Evolutionary conservation across 331 rosid genomes (phyloP), one percentile per base, ranked within the genome.

Genomic region (Malus hybrid): DNA sequence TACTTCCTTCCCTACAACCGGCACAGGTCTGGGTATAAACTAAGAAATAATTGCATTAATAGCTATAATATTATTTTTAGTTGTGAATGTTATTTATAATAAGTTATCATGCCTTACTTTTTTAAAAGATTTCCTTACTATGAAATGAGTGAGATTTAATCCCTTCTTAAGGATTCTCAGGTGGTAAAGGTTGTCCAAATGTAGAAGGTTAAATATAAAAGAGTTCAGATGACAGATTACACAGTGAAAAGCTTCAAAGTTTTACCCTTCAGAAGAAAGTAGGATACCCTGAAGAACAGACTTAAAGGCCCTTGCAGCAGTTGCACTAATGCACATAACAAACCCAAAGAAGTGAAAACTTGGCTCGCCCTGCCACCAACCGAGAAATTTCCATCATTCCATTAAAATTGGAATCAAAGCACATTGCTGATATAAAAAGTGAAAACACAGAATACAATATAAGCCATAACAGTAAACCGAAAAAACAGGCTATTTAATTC

Each of bases 281-380:
- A 95, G 87, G 82, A 95, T 88, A 76, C 97, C 86, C 87, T 95
- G 97, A 76, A 95, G 97, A 70, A 95, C 97, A 84, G 97, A 92
- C 87, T 95, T 95, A 84, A 95, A 95, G 63, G 99, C 99, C 86
- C 99, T 95, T 62, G 99, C 99, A 60, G 97, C 99, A n/a, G 99
- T 95, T 66, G 99, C 99, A 65, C 93, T 84, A 64, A 95, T 78
- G 87, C 99, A 95, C 97, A 95, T 85, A n/a, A 92, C 50, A 85
- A 95, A 95, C 79, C 97, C 99, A 73, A 90, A 95, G 74, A 86
- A 74, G 84, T 95, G 97, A 82, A 95, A 95, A 36, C 96, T 88
- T 4, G 99, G 99, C 77, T 95, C 99, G 3, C 97, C 97, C 99
- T 95, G 90, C 80, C 84, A 87, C 76, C 84, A 89, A 80, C 84